Evolutionary conservation across 2,329 filamentous ascomycete genomes (phyloP), one percentile per base, ranked within the genome.

Genomic region (Sporothrix protearum): DNA sequence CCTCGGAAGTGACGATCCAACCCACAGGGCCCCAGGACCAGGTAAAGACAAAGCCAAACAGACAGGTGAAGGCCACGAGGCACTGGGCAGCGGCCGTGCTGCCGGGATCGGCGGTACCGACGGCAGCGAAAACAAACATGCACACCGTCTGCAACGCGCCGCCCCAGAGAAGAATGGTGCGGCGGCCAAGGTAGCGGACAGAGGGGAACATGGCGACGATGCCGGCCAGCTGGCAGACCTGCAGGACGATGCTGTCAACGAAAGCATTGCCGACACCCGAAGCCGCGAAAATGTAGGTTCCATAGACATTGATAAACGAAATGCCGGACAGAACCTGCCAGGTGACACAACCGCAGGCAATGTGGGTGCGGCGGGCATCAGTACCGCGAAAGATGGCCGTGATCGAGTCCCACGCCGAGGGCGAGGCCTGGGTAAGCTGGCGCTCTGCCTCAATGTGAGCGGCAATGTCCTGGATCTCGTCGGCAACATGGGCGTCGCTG

Each of bases 361-460:
- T 0, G 84, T 86, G 33, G 85, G 79, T 36, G 84, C 80, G n/a
- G 84, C 80, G 76, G 86, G 84, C 45, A 86, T 79, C 0, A 84
- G 83, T 70, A 74, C 86, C 83, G 47, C 77, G 80, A 76, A 85
- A 84, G 75, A 87, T 81, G 71, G 76, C 81, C 6, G 55, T 61
- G 6, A 39, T 19, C 16, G 16, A 22, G 30, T 39, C 55, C 55
- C 55, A 61, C 19, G 55, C 30, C 55, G 55, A 61, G 6, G 30
- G 16, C 1, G 30, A 22, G 2, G 30, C 16, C 14, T 19, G 74
- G 30, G 79, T 76, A 0, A 80, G 69, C 55, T 75, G 75, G 3
- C 72, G 75, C 75, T 83, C 81, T 3, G 76, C 75, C 1, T 80
- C 78, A 16, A 82, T 76, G 8, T 80, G 78, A 1, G 77, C 76